Base-by-base conservation (phyloP, 2,329 filamentous ascomycete species). In the Aurifilum marmelostoma region DNA sequence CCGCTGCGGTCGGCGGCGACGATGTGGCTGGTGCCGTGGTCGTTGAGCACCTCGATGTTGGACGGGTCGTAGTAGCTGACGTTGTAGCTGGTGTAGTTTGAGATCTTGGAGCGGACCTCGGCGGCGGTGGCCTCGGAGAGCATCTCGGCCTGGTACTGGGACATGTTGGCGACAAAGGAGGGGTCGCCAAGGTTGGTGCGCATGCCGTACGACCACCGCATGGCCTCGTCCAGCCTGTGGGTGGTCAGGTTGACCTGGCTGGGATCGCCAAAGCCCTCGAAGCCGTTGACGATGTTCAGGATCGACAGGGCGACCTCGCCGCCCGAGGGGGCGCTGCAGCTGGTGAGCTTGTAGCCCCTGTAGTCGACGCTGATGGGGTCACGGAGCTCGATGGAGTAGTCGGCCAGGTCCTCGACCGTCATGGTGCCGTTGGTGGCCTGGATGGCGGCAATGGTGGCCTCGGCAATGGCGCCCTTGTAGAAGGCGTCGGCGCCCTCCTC, bases 151-250 rank as follows among this genome's bases (percentile, higher is more conserved):
- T 91, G 92, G 66, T 86, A 86, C 18, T 85, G 80, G 58, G 91
- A 81, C 14, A 91, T 85, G 0, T 85, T 81, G 0, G 78, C 74
- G 8, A 94, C 87, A 74, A 92, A 97, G 0, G 81, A 81, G 0
- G 94, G 94, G 73, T 97, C 94, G 1, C 92, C 94, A 0, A 97
- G 84, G 41, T 91, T 82, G 1, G 87, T 85, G 64, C 93, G 87
- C 82, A 90, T 80, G 2, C 91, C 93, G 74, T 97, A 97, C 0
- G 89, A 92, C 75, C 94, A 97, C 9, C 91, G 84, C 70, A 97
- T 91, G 1, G 92, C 91, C 81, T 97, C 93, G 72, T 95, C 89
- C n/a, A 97, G 80, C 0, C 91, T 84, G 76, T 97, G 93, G 0
- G 91, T 92, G 52, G 89, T 92, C 0, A 93, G 76, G 72, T 86